phyloP scores from a whole-genome alignment of 139 green algal species.

The Chlorella sp. region DNA sequence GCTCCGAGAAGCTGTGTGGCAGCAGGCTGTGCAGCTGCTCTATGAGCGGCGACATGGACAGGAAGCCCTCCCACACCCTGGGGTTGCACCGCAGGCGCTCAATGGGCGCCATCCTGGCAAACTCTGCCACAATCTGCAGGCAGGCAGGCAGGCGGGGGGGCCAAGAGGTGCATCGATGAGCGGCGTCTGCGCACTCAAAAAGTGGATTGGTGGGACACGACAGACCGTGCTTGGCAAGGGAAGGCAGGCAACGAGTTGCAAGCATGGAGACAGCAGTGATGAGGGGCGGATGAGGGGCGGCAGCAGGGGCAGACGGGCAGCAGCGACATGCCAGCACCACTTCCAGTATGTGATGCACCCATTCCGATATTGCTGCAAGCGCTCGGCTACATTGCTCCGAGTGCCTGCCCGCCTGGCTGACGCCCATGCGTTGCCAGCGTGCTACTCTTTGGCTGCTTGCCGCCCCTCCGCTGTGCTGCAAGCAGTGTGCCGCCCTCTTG shows the following conservation, averaged over 20 bases:
- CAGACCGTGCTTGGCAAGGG: neutral
- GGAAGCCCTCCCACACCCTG: conserved; percentile 78
- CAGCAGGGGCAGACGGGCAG: too few species aligned
- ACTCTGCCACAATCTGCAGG: conserved; percentile 66
- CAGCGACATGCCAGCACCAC: neutral
- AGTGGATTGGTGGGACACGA: neutral
- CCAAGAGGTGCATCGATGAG: too few species aligned
- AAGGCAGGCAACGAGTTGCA: neutral
- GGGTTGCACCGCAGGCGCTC: conserved; percentile 62
- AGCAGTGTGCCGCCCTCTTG: neutral
- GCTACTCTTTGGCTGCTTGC: neutral
- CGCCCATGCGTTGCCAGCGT: neutral
- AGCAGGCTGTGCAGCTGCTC: conserved; percentile 74
- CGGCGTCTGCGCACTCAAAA: too few species aligned
- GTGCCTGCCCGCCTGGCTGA: neutral
- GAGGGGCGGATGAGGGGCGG: too few species aligned
- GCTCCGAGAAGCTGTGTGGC: conserved; percentile 83
- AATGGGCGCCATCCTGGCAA: conserved; percentile 75
- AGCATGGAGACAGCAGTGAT: too few species aligned
- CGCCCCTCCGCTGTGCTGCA: neutral
- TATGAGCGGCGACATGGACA: conserved; percentile 78
- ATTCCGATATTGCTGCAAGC: too few species aligned
- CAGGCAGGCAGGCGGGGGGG: neutral
- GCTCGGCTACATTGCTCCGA: neutral
- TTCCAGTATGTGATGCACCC: too few species aligned